phyloP scores from a whole-genome alignment of 2,329 filamentous ascomycete genomes.

The Colletotrichum somersetense region DNA sequence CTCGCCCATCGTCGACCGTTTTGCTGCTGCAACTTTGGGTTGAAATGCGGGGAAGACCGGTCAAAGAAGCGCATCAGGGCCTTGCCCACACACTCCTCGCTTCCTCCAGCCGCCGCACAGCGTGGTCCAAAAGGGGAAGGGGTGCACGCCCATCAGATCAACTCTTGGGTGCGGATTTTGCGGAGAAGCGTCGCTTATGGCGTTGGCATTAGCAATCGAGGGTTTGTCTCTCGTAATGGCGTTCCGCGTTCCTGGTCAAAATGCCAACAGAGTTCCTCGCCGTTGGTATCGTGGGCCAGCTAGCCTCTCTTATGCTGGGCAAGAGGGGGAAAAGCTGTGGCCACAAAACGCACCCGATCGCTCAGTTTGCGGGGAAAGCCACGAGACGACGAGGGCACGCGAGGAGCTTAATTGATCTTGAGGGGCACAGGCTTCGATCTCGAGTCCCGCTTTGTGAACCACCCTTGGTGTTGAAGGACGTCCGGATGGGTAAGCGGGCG shows the following conservation, averaged over 20 bases:
- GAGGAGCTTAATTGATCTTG: constrained; percentile 28
- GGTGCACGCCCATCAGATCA: not conserved
- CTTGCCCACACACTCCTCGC: constrained; percentile 14
- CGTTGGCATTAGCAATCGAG: constrained; percentile 37
- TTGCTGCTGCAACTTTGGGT: not conserved
- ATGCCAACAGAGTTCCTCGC: not conserved
- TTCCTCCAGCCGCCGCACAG: not conserved
- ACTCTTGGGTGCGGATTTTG: constrained; percentile 1
- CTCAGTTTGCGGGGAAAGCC: constrained; percentile 37
- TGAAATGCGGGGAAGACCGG: constrained; percentile 28
- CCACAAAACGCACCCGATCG: constrained; percentile 33
- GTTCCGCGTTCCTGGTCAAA: constrained; percentile 26
- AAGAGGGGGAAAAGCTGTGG: constrained; percentile 17
- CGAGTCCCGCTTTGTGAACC: constrained; percentile 19
- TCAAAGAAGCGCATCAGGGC: constrained; percentile 24
- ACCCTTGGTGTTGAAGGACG: not conserved
- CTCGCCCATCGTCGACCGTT: not conserved
- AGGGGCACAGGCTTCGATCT: constrained; percentile 4
- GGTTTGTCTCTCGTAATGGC: constrained; percentile 35
- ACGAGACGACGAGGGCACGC: constrained; percentile 27
- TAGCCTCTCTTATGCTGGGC: constrained; percentile 31
- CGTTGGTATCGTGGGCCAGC: constrained; percentile 32
- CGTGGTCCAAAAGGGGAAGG: constrained; percentile 2
- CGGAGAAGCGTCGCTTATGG: constrained; percentile 29
- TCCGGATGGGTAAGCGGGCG: not conserved